A percentile compares a stretch with the other conserved stretches of the same genome.
These are phyloP conservation scores for Sporothrix humicola DNA, from an alignment of 2,329 filamentous ascomycete species.

Conservation along the genomic window DNA sequence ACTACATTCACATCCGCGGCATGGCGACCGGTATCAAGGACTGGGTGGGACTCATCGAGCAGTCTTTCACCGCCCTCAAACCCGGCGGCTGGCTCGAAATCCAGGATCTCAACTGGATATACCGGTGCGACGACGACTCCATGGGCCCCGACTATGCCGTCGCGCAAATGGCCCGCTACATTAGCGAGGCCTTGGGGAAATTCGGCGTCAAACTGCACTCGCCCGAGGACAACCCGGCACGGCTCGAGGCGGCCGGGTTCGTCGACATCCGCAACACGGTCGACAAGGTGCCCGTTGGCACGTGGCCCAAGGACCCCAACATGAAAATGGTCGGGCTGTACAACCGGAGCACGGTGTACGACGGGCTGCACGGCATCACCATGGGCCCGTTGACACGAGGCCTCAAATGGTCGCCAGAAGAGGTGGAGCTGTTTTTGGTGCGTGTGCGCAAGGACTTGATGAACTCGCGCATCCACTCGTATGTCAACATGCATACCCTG, in stretches of 20 bases:
- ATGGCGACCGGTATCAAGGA: constrained; percentile 60
- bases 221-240: constrained; percentile 40
- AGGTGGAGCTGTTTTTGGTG: constrained; percentile 40
- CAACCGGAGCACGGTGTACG: constrained; percentile 41
- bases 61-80: constrained; percentile 40
- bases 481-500: constrained; percentile 32
- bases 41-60: constrained; percentile 47
- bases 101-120: constrained; percentile 42
- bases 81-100: constrained; percentile 54
- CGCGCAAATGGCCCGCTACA: constrained; percentile 39
- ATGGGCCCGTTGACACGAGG: constrained; percentile 41
- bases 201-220: constrained; percentile 43
- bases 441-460: constrained; percentile 37
- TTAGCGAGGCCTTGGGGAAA: constrained; percentile 32
- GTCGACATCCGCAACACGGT: constrained; percentile 44
- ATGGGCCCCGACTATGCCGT: constrained; percentile 43
- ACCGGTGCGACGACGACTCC: constrained; percentile 41
- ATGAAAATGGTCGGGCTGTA: constrained; percentile 41
- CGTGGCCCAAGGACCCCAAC: constrained; percentile 43
- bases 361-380: constrained; percentile 41
- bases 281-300: constrained; percentile 44
- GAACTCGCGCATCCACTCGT: constrained; percentile 37
- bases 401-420: constrained; percentile 40
- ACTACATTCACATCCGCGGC: constrained; percentile 64
- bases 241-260: constrained; percentile 46